Evolutionary conservation across 75 land plant genomes (phyloP).

Genomic region (Pinus albicaulis): DNA sequence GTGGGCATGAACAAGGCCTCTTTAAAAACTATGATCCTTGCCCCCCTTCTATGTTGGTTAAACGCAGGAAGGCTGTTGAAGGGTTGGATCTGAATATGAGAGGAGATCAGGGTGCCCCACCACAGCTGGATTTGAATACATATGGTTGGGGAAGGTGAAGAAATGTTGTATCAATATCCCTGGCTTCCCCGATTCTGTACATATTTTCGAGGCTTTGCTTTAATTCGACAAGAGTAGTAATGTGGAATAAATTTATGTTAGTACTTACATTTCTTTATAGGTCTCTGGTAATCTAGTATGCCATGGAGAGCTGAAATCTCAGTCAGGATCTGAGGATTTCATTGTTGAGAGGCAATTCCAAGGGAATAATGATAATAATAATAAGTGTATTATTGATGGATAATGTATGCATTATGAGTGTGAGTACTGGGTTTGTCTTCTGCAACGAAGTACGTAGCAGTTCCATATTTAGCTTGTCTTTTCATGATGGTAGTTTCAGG

Average conservation of each 20-base stretch:
- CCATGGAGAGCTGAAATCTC: too few relatives aligned
- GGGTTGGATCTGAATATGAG: constrained; percentile 5
- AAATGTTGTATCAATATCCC: neutral
- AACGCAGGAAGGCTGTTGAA: neutral
- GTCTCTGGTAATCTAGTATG: too few relatives aligned
- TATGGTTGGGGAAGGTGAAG: constrained; percentile 6
- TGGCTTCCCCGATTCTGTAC: neutral
- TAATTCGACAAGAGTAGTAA: neutral
- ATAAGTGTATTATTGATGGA: too few relatives aligned
- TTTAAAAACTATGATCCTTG: neutral
- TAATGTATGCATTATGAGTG: too few relatives aligned
- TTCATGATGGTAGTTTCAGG: too few relatives aligned
- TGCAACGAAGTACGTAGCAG: too few relatives aligned
- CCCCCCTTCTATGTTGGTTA: neutral
- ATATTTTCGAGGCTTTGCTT: neutral
- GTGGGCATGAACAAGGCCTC: constrained; percentile 2
- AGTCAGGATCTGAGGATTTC: too few relatives aligned
- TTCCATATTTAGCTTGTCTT: too few relatives aligned
- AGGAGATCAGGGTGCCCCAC: neutral
- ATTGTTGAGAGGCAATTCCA: too few relatives aligned
- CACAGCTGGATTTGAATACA: constrained; percentile 4
- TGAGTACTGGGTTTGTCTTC: too few relatives aligned
- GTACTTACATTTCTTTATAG: too few relatives aligned
- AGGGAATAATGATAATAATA: too few relatives aligned
- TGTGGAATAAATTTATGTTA: neutral